Evolutionary conservation across 306 rosid genomes (phyloP), one percentile per base, ranked within the genome.

Genomic region (Senna siamea): DNA sequence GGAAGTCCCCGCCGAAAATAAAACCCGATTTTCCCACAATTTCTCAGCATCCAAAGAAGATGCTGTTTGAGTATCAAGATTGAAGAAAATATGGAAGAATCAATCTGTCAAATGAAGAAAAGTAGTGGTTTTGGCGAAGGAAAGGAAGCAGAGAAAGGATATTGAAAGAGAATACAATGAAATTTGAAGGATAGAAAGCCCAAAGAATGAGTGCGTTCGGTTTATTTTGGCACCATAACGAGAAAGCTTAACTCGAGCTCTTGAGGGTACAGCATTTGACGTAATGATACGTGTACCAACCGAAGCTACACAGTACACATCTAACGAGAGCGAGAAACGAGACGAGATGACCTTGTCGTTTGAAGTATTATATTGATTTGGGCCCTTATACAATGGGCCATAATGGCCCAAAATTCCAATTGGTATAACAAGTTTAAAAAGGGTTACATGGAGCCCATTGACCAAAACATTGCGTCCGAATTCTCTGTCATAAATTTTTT

Each of bases 1-100:
- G 37, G 53, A 2, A 3, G 65, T 59, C 43, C 19, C 65, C 13
- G 9, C 1, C 30, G 0, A 65, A 0, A 53, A 3, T 26, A 58
- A 55, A 37, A n/a, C 9, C 23, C 7, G 14, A 48, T 40, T 81
- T 66, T 69, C 70, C 73, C n/a, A 6, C 41, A 66, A 34, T 54
- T 77, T 72, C 77, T 80, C 76, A 47, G 74, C 75, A 74, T 51
- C 78, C 77, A 84, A 83, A 82, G 79, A 74, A 54, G 63, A 43
- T 17, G 35, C 34, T 51, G 57, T 41, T 73, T 1, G 22, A 32
- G 44, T 15, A 4, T 6, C 13, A n/a, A 15, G 44, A 11, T 35
- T 60, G 9, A 46, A 60, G 47, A 34, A 38, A 62, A 62, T 5
- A 9, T 14, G 47, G 12, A 40, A 66, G 62, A 64, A 65, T 46